Conservation (phyloP, 225 moss, liverwort and hornwort genomes). For the Anthoceros angustus region DNA sequence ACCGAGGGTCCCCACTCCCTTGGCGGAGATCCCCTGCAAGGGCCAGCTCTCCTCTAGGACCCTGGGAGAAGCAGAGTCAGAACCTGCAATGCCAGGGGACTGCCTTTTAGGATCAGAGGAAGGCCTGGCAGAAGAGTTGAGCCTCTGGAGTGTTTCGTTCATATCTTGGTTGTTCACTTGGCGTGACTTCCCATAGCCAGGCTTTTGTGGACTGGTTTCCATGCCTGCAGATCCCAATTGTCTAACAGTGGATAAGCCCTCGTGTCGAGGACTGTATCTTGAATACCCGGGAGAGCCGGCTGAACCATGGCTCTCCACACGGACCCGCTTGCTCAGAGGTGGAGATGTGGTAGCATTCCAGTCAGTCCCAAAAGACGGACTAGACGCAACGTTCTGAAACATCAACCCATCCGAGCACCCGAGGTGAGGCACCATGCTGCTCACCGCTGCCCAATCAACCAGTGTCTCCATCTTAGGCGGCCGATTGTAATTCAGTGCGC, state of each 20-base stretch:
- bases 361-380: background rate
- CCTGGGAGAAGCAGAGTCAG: background rate
- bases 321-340: background rate
- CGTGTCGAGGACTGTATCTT: background rate
- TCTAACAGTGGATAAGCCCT: background rate
- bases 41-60: slow-evolving; percentile 10
- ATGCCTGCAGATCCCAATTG: background rate
- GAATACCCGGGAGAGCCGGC: background rate
- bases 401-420: background rate
- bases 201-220: background rate
- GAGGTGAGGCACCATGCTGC: background rate
- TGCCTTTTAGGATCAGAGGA: background rate
- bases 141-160: background rate
- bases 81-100: background rate
- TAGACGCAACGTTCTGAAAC: background rate
- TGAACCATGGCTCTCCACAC: background rate
- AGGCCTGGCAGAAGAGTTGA: background rate
- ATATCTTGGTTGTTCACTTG: background rate
- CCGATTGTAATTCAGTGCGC: background rate
- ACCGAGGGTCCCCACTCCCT: slow-evolving; percentile 17
- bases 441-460: background rate
- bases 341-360: background rate
- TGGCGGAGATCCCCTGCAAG: slow-evolving; percentile 8
- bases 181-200: background rate
- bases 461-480: background rate